Base-by-base conservation (phyloP, 371 early-diverging fungal species). In the Mucor plumbeus region DNA sequence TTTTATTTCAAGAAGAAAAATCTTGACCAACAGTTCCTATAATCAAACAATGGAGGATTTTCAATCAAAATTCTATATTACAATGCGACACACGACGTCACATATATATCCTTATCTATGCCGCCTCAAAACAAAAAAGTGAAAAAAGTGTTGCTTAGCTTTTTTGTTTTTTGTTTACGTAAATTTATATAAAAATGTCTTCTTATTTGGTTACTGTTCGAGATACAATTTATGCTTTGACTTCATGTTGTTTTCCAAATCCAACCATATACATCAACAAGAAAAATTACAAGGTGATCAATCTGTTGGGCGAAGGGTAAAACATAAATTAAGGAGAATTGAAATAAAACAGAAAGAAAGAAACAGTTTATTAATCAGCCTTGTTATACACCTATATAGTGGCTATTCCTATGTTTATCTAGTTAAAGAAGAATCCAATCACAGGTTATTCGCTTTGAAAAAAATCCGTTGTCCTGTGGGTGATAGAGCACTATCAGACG, bases 371-470 rank as follows among this genome's bases (percentile, higher is more conserved):
- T 38, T 36, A 21, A 2, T 6, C 40, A 17, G 3, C 3, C 13
- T 61, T 35, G 54, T 21, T 26, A 26, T 26, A 17, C 10, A 39
- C 21, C 17, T 5, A 39, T 43, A 31, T 65, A 89, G 93, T 59
- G 93, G 91, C 4, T 92, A 89, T 81, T 87, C 90, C 55, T 85
- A 82, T 60, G 93, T 92, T 9, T 86, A 88, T 61, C 80, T 92
- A 31, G 88, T 88, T 4, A 78, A 87, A 64, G 89, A 90, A 65
- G 69, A 68, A 38, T 65, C 77, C 7, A 78, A 79, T 7, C 80
- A 78, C 8, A 76, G 78, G 40, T 67, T 81, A 14, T 87, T 76
- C 71, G 91, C 93, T 8, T 55, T 90, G 40, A 92, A 92, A 53
- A 90, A 88, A 71, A 88, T 91, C 36, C 72, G 84, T 17, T 91